Conservation (phyloP, 192 early-diverging fungal species). For the Mortierella hygrophila region DNA sequence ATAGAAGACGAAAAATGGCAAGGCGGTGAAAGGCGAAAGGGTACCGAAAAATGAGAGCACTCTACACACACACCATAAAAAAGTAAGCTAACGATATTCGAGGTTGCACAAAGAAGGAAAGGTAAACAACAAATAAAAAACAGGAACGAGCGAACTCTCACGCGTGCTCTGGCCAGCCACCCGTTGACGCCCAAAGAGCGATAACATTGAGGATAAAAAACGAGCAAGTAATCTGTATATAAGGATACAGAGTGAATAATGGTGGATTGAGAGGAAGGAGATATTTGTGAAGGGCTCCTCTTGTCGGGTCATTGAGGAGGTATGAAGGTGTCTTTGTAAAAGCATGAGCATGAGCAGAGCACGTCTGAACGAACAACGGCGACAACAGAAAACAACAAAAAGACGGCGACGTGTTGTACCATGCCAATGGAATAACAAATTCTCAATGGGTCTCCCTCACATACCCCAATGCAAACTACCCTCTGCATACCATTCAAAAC, state of each 20-base stretch:
- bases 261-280: neutral
- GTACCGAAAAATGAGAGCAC: constrained; percentile 1
- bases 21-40: neutral
- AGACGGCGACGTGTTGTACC: neutral
- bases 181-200: neutral
- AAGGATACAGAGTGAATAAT: neutral
- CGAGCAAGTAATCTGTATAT: neutral
- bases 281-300: neutral
- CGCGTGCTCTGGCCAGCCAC: neutral
- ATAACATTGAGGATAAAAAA: neutral
- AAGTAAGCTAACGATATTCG: neutral
- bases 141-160: neutral
- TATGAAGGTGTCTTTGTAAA: neutral
- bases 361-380: neutral
- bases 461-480: neutral
- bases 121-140: neutral
- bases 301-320: neutral
- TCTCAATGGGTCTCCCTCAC: neutral
- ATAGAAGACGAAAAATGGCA: neutral
- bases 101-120: neutral
- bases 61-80: neutral
- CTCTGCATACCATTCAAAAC: neutral
- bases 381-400: neutral
- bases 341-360: neutral
- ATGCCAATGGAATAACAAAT: neutral